A percentile compares a stretch with the other conserved stretches of the same genome.
Conservation (phyloP, 2,329 filamentous ascomycete genomes). For the Epichloe scottii region DNA sequence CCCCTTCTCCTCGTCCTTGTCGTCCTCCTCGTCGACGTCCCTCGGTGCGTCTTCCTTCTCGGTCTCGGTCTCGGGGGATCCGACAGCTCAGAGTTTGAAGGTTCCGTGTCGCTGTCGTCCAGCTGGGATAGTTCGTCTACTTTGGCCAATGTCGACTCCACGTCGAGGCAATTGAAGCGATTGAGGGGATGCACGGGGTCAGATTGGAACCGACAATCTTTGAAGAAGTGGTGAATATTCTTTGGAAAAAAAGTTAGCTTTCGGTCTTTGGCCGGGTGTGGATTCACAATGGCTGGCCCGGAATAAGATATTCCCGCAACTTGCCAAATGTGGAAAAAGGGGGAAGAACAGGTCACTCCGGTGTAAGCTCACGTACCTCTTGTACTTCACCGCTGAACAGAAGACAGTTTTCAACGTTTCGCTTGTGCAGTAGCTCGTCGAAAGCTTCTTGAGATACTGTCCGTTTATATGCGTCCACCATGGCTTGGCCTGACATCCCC, state of each 20-base stretch:
- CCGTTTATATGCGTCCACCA: background rate
- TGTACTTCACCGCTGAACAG: slow-evolving; percentile 5
- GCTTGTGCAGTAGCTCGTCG: slow-evolving; percentile 3
- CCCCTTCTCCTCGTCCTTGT: background rate
- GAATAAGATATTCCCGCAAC: slow-evolving; percentile 11
- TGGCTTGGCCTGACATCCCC: background rate
- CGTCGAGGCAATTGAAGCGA: slow-evolving; percentile 5
- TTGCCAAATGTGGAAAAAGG: background rate
- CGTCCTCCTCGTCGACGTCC: background rate
- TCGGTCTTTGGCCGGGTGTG: background rate
- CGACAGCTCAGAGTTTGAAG: background rate
- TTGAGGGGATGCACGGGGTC: slow-evolving; percentile 8
- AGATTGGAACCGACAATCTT: slow-evolving; percentile 2
- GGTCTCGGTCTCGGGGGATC: background rate
- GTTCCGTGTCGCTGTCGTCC: background rate
- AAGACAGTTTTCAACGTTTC: slow-evolving; percentile 4
- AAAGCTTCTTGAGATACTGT: background rate
- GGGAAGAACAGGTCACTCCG: background rate
- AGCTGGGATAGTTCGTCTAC: background rate
- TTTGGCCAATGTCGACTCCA: slow-evolving; percentile 2
- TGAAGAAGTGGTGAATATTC: slow-evolving; percentile 12
- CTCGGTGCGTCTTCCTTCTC: background rate
- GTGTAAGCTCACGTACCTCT: slow-evolving; percentile 5
- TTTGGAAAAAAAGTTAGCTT: slow-evolving; percentile 12
- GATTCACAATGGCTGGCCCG: background rate